A percentile compares a stretch with the other conserved stretches of the same genome.
phyloP scores from a whole-genome alignment of 805 yeast species.

The Candida maesae region DNA sequence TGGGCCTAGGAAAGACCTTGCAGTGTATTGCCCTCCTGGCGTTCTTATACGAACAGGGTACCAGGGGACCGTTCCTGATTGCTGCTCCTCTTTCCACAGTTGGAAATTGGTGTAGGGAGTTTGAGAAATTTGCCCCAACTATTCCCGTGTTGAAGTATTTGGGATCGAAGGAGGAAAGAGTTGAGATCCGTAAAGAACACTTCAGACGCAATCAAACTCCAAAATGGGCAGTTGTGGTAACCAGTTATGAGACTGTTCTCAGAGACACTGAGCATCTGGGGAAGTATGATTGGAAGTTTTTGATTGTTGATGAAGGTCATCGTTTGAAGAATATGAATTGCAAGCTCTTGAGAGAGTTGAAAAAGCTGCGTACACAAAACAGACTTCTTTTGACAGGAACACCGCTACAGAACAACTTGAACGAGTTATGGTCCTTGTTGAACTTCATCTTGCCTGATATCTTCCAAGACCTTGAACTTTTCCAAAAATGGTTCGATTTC shows the following conservation, averaged over 20 bases:
- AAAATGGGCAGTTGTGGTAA: slow-evolving; percentile 53
- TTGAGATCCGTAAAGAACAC: slow-evolving; percentile 33
- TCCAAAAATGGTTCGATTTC: slow-evolving; percentile 93
- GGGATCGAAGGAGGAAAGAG: slow-evolving; percentile 60
- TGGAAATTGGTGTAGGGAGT: slow-evolving; percentile 79
- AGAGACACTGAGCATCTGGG: slow-evolving; percentile 59
- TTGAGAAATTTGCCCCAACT: slow-evolving; percentile 67
- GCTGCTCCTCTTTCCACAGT: slow-evolving; percentile 84
- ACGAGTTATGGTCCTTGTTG: slow-evolving; percentile 87
- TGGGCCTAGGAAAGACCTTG: slow-evolving; percentile 94
- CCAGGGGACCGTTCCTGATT: slow-evolving; percentile 72
- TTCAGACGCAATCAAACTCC: slow-evolving; percentile 17
- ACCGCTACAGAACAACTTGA: slow-evolving; percentile 86
- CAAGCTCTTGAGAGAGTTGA: slow-evolving; percentile 65
- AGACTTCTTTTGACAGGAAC: slow-evolving; percentile 90
- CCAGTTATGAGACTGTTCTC: slow-evolving; percentile 79
- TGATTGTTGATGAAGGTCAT: slow-evolving; percentile 96
- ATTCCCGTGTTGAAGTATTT: slow-evolving; percentile 59
- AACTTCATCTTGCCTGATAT: slow-evolving; percentile 92
- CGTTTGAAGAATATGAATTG: slow-evolving; percentile 83
- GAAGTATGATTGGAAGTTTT: slow-evolving; percentile 65
- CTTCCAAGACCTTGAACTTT: slow-evolving; percentile 82
- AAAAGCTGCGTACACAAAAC: slow-evolving; percentile 61
- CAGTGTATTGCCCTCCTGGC: slow-evolving; percentile 81
- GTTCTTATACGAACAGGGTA: slow-evolving; percentile 72